Evolutionary conservation across 169 alveolate species (phyloP).

Genomic region (Theileria orientalis): DNA sequence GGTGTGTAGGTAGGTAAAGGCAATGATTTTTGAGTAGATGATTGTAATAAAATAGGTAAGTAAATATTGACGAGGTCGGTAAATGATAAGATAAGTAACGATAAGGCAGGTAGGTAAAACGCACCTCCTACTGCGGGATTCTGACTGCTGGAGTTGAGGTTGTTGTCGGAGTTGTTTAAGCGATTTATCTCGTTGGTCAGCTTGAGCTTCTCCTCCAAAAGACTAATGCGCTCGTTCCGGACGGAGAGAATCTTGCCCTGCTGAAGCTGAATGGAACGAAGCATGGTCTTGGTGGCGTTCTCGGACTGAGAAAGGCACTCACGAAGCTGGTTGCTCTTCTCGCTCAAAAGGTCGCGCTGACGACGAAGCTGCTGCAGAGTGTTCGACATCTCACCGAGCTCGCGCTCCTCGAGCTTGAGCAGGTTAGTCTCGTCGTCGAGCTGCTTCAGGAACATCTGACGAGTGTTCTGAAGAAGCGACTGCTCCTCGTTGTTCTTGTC

Average conservation of each 20-base stretch:
- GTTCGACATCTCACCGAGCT: slow-evolving; percentile 44
- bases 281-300: slow-evolving; percentile 59
- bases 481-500: slow-evolving; percentile 30
- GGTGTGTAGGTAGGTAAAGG: not conserved
- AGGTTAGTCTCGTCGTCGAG: slow-evolving; percentile 28
- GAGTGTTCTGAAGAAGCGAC: slow-evolving; percentile 17
- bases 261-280: slow-evolving; percentile 47
- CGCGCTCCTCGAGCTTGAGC: slow-evolving; percentile 57
- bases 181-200: slow-evolving; percentile 16
- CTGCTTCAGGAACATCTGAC: slow-evolving; percentile 33
- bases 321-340: slow-evolving; percentile 40
- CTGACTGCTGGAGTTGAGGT: not conserved
- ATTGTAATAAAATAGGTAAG: no score
- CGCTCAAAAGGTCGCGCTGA: slow-evolving; percentile 15
- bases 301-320: slow-evolving; percentile 64
- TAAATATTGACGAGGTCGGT: no score
- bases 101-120: no score
- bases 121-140: no score
- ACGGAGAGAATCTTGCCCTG: slow-evolving; percentile 35
- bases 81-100: no score
- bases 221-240: slow-evolving; percentile 18
- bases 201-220: slow-evolving; percentile 38
- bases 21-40: no score
- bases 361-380: slow-evolving; percentile 28
- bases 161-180: not conserved